phyloP scores from a whole-genome alignment of 2,329 filamentous ascomycete species.

The Cadophora sp. region DNA sequence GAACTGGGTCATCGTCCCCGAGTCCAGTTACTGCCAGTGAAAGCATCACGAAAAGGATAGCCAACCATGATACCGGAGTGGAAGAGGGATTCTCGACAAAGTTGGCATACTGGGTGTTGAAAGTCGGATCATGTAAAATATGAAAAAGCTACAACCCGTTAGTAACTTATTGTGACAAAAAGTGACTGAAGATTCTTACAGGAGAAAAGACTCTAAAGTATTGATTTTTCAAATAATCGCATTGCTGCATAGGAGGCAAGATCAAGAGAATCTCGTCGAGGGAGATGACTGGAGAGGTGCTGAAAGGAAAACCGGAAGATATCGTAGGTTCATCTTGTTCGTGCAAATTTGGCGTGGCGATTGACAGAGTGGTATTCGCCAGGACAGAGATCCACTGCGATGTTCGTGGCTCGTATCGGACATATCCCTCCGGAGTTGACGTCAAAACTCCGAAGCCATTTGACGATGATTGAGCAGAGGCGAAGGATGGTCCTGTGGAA shows the following conservation, averaged over 20 bases:
- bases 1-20: slow-evolving; percentile 25
- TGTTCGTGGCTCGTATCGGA: slow-evolving; percentile 17
- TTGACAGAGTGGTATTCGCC: slow-evolving; percentile 21
- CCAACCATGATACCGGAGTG: slow-evolving; percentile 22
- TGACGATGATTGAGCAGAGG: not conserved
- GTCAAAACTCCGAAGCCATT: slow-evolving; percentile 13
- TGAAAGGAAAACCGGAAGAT: slow-evolving; percentile 19
- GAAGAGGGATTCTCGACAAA: slow-evolving; percentile 24
- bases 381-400: slow-evolving; percentile 26
- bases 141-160: slow-evolving; percentile 24
- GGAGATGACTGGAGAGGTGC: not conserved
- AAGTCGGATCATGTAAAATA: slow-evolving; percentile 30
- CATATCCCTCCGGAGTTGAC: slow-evolving; percentile 15
- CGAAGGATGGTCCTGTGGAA: not conserved
- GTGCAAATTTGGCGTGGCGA: slow-evolving; percentile 18
- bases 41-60: slow-evolving; percentile 27
- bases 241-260: slow-evolving; percentile 28
- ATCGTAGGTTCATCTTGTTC: slow-evolving; percentile 6
- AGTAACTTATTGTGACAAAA: not conserved
- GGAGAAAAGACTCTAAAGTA: slow-evolving; percentile 31
- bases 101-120: slow-evolving; percentile 20
- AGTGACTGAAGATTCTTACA: not conserved
- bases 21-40: slow-evolving; percentile 27
- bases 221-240: slow-evolving; percentile 24
- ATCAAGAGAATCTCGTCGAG: slow-evolving; percentile 23